phyloP scores from a whole-genome alignment of 495 filamentous ascomycete species.

The Cudoniella acicularis region DNA sequence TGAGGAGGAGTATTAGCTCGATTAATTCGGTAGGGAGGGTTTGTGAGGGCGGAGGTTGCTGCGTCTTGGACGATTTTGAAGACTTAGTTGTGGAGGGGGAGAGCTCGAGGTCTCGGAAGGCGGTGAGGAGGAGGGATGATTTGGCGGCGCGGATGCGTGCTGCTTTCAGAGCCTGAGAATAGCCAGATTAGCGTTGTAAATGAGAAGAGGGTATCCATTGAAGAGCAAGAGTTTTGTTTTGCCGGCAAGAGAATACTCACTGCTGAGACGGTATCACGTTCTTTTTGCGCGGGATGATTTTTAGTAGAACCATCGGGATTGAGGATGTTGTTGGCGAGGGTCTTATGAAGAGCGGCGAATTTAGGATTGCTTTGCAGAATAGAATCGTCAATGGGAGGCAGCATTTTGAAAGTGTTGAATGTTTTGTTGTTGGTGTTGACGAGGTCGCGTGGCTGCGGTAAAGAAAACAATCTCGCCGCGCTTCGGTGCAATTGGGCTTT shows the following conservation, averaged over 20 bases:
- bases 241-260: slow-evolving; percentile 32
- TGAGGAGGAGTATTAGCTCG: slow-evolving; percentile 25
- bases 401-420: slow-evolving; percentile 44
- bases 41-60: background rate
- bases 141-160: slow-evolving; percentile 13
- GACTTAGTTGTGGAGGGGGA: slow-evolving; percentile 1
- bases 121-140: slow-evolving; percentile 10
- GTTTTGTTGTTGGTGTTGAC: background rate
- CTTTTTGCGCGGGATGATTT: slow-evolving; percentile 47
- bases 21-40: slow-evolving; percentile 20
- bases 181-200: background rate
- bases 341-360: slow-evolving; percentile 60
- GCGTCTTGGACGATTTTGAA: slow-evolving; percentile 7
- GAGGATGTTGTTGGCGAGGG: slow-evolving; percentile 53
- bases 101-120: slow-evolving; percentile 18
- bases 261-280: slow-evolving; percentile 47
- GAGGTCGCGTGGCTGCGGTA: no score
- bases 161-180: slow-evolving; percentile 9
- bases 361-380: slow-evolving; percentile 60
- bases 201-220: background rate
- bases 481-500: no score
- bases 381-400: slow-evolving; percentile 59
- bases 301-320: slow-evolving; percentile 61
- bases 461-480: no score
- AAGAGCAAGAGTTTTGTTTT: background rate